Base-by-base conservation (phyloP, 2,329 filamentous ascomycete species). In the Alternaria arbusti region DNA sequence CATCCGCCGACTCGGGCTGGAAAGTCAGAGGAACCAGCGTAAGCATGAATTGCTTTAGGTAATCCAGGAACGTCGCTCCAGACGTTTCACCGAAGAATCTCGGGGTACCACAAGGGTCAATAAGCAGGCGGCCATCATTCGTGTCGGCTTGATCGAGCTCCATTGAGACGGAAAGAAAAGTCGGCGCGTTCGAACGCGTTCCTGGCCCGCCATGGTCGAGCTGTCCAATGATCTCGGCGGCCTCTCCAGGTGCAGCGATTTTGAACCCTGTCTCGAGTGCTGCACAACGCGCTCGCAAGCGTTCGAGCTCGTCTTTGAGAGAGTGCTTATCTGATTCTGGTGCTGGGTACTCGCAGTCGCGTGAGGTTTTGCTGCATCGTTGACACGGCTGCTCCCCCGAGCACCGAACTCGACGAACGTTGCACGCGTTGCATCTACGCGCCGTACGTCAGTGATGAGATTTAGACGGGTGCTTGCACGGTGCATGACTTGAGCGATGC, bases 381-480 rank as follows among this genome's bases (percentile, higher is more conserved):
- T 74, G 66, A 23, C 73, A 75, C 7, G 73, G 73, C 60, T 71
- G 67, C n/a, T 66, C 68, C 22, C 73, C 73, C 17, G 72, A 69
- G 57, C 73, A 75, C 43, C 65, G 70, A 12, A 73, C 65, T 36
- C 73, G 73, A 20, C 70, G 67, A 25, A 72, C 61, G 49, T 75
- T 74, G 44, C 73, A 75, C 32, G 65, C 66, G 52, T 75, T 74
- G 59, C 73, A 75, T 57, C 73, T 75, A 20, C 17, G 9, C 43
- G 9, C 20, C 13, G 30, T n/a, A 36, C 13, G 66, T 70, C 45
- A 69, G 58, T 36, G n/a, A 28, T 23, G 23, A 12, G 49, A 15
- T 15, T 8, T 9, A 51, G 23, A 11, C 11, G 9, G 6, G 12
- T 20, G 54, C 13, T 57, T 13, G 7, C n/a, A 28, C n/a, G 36